Base-by-base conservation (phyloP, 2,329 filamentous ascomycete genomes). In the Cordyceps javanica region DNA sequence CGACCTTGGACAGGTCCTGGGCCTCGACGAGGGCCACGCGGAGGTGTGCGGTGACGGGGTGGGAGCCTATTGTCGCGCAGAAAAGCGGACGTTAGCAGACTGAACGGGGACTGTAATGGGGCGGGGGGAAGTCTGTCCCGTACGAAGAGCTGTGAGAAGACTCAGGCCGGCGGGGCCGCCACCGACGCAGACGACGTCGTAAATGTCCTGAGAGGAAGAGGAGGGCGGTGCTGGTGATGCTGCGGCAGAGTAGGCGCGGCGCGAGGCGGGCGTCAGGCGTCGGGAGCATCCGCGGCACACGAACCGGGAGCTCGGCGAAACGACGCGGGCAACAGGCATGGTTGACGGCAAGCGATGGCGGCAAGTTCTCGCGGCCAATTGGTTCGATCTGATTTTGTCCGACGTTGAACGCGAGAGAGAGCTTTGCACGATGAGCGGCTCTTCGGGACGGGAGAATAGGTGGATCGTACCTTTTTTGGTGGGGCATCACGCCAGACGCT, bases 141-240 rank as follows among this genome's bases (percentile, higher is more conserved):
- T 79, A 92, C 89, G 86, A 44, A 94, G 79, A 64, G 89, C 88
- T 60, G 89, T 83, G 57, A 92, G 75, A 32, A 95, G 81, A 67
- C 91, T 95, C 59, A 99, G 79, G 57, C 93, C 93, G 45, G 91
- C 91, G 25, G 92, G 91, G 5, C 92, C 91, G 61, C 91, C 92
- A 60, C 91, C 91, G 55, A 96, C 88, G 66, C 91, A 94, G 61
- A 96, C 90, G 32, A 96, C 88, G 81, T 96, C 91, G 76, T 94
- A 97, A 66, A 96, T 86, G 63, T 95, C 89, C 11, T 85, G 83
- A 11, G 52, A 30, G 23, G 72, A 65, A 13, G 70, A 61, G 11
- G 52, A 30, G 23, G 72, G 65, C 13, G 70, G 61, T 44, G 34
- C 36, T 16, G 70, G 62, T 73, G 63, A 80, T 82, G 65, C 73